Evolutionary conservation across 1,284 basidiomycete genomes (phyloP).

Genomic region (Fomitiporia mediterranea): DNA sequence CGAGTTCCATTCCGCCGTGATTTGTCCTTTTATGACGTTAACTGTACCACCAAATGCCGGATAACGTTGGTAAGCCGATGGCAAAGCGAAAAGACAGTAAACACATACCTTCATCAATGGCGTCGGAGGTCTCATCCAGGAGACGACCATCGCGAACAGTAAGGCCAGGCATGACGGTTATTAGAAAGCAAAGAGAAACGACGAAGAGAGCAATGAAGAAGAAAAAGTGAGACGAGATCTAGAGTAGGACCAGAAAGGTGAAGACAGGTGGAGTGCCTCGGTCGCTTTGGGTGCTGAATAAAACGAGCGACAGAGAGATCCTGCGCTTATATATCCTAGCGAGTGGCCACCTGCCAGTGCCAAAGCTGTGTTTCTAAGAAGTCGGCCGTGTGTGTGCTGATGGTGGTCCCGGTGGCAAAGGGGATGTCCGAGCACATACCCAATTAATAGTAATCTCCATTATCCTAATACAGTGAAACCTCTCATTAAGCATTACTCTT

Average conservation of each 20-base stretch:
- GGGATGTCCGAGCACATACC: background rate
- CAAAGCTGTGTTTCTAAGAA: too few species aligned
- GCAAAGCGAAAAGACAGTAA: background rate
- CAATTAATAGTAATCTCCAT: too few species aligned
- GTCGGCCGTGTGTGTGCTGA: too few species aligned
- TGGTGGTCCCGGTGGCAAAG: background rate
- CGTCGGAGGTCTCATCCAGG: constrained; percentile 69
- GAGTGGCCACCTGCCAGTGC: too few species aligned
- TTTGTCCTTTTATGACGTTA: constrained; percentile 58
- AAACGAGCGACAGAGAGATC: too few species aligned
- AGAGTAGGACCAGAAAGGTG: background rate
- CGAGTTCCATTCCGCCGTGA: constrained; percentile 45
- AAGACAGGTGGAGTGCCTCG: background rate
- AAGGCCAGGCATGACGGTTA: constrained; percentile 17
- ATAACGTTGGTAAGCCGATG: background rate
- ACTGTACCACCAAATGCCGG: constrained; percentile 47
- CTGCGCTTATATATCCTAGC: background rate
- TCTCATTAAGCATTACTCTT: too few species aligned
- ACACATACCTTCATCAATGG: constrained; percentile 63
- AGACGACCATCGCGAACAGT: constrained; percentile 30
- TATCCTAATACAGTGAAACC: too few species aligned
- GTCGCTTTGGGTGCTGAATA: background rate
- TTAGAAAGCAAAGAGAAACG: background rate
- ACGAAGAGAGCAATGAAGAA: background rate
- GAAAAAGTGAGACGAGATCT: background rate